Evolutionary conservation across 768 basidiomycete genomes (phyloP).

Genomic region (Tephrocybe sp.): DNA sequence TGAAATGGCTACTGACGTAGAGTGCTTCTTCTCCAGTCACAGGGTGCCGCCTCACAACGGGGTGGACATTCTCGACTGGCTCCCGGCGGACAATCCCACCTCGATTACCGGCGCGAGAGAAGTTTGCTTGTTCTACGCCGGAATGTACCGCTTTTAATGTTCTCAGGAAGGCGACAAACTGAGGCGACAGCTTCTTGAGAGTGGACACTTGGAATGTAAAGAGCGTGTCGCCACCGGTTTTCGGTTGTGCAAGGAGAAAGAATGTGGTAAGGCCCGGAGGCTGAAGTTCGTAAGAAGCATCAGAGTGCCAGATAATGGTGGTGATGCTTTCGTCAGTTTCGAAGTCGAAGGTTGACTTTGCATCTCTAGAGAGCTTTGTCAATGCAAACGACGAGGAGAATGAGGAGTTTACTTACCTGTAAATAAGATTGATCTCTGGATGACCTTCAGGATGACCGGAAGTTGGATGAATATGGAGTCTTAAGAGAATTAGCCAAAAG

Average conservation of each 20-base stretch:
- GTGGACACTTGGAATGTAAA: slow-evolving; percentile 71
- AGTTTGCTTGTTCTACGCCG: slow-evolving; percentile 77
- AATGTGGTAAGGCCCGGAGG: slow-evolving; percentile 86
- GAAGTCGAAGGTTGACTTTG: slow-evolving; percentile 70
- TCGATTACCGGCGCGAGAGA: slow-evolving; percentile 66
- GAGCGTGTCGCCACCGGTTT: slow-evolving; percentile 69
- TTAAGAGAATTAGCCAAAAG: slow-evolving; percentile 21
- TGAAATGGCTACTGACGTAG: slow-evolving; percentile 87
- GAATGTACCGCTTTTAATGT: slow-evolving; percentile 83
- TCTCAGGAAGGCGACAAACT: slow-evolving; percentile 75
- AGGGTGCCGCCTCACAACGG: slow-evolving; percentile 75
- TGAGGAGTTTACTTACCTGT: slow-evolving; percentile 52
- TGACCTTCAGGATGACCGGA: slow-evolving; percentile 73
- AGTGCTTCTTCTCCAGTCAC: slow-evolving; percentile 87
- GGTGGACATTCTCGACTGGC: slow-evolving; percentile 81
- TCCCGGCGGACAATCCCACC: slow-evolving; percentile 79
- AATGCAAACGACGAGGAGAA: slow-evolving; percentile 2
- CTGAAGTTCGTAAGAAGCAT: slow-evolving; percentile 83
- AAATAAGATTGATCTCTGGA: slow-evolving; percentile 82
- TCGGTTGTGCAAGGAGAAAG: slow-evolving; percentile 70
- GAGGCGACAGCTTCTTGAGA: slow-evolving; percentile 71
- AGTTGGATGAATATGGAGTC: slow-evolving; percentile 81
- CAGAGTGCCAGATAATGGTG: slow-evolving; percentile 73
- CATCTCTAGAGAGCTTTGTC: slow-evolving; percentile 49
- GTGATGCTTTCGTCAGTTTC: slow-evolving; percentile 60